A percentile compares a stretch with the other conserved stretches of the same genome.
phyloP scores from a whole-genome alignment of 2,329 filamentous ascomycete species.

The Aspergillus chevalieri region DNA sequence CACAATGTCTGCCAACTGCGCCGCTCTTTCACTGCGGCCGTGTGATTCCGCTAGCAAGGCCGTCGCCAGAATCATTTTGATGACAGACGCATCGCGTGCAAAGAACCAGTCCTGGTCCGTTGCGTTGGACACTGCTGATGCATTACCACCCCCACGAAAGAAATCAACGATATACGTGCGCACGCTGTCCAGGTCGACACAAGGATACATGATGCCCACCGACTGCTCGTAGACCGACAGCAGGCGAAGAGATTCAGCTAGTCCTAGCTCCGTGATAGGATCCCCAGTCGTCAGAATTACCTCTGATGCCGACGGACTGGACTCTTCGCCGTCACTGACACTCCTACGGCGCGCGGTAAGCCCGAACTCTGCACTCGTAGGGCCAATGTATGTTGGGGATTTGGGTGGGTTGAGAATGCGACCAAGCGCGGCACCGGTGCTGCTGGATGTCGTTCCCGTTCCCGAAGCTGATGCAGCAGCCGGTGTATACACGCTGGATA shows the following conservation, averaged over 20 bases:
- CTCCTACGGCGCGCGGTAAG: conserved; percentile 15
- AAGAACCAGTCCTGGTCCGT: conserved; percentile 31
- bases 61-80: conserved; percentile 76
- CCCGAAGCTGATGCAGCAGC: not conserved
- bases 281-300: conserved; percentile 47
- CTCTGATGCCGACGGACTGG: conserved; percentile 17
- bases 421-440: conserved; percentile 11
- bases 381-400: conserved; percentile 29
- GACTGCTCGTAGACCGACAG: conserved; percentile 78
- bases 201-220: conserved; percentile 82
- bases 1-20: conserved; percentile 27
- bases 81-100: conserved; percentile 53
- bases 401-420: conserved; percentile 27
- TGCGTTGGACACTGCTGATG: not conserved
- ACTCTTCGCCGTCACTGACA: conserved; percentile 14
- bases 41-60: conserved; percentile 68
- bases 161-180: conserved; percentile 41
- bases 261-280: conserved; percentile 66
- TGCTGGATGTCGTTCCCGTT: not conserved
- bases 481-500: not conserved
- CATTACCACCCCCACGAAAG: conserved; percentile 9
- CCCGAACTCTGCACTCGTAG: conserved; percentile 33
- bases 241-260: conserved; percentile 70
- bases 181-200: conserved; percentile 65
- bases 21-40: conserved; percentile 60